Evolutionary conservation across 768 basidiomycete genomes (phyloP).

Genomic region (Hygrophorus pudorinus): DNA sequence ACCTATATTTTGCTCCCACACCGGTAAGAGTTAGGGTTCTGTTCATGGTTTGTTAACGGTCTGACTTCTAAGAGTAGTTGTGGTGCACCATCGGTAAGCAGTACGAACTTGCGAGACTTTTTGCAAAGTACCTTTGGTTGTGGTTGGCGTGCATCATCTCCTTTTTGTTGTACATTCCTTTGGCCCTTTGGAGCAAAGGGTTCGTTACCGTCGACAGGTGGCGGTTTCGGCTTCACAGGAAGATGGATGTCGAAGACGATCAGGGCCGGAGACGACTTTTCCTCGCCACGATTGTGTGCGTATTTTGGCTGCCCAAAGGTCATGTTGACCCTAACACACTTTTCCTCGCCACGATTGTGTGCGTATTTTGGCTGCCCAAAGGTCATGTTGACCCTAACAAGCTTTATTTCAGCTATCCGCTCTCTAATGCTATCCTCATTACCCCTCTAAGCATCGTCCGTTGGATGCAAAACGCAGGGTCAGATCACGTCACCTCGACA

Average conservation of each 20-base stretch:
- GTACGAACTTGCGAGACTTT: background rate
- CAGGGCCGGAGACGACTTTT: background rate
- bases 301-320: too few relatives aligned
- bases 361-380: too few relatives aligned
- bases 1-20: background rate
- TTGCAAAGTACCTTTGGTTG: background rate
- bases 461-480: constrained; percentile 1
- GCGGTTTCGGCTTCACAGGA: constrained; percentile 1
- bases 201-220: constrained; percentile 3
- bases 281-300: too few relatives aligned
- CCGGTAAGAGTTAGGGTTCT: background rate
- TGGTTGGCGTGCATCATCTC: background rate
- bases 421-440: constrained; percentile 5
- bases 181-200: constrained; percentile 3
- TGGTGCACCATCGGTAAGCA: background rate
- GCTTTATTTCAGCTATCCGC: constrained; percentile 4
- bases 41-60: too few relatives aligned
- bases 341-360: background rate
- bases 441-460: constrained; percentile 7
- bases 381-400: background rate
- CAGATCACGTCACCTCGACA: background rate
- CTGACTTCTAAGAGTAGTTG: too few relatives aligned
- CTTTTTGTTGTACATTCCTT: constrained; percentile 3
- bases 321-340: too few relatives aligned
- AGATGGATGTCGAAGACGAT: background rate